Evolutionary conservation across 2,329 filamentous ascomycete species (phyloP), one percentile per base, ranked within the genome.

Genomic region (Calonectria naviculata): DNA sequence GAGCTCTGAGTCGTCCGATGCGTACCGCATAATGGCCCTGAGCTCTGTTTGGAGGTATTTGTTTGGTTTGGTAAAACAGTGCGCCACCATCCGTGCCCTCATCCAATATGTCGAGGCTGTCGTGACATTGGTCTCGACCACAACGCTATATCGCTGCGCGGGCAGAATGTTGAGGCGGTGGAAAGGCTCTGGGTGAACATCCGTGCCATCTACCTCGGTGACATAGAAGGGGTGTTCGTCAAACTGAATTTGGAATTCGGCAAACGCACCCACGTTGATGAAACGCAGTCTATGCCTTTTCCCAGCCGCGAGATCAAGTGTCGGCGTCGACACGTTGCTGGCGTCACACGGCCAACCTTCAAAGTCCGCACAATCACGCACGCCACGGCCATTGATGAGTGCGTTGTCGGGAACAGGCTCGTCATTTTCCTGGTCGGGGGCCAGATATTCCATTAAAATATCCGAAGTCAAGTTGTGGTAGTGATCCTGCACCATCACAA

Each of bases 401-500:
- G 89, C 89, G 2, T 90, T 87, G 26, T 93, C 85, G 0, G 93
- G 92, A 0, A 93, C 88, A 0, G 92, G 92, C 78, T 94, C 92
- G 0, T 91, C 89, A 28, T 87, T 87, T 56, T 87, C 85, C 84
- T 89, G 74, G 84, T 91, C 81, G 0, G 85, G 83, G 2, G 80
- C 86, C 46, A 93, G 86, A 71, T 92, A 91, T 21, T 87, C 83
- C 78, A 87, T 86, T 4, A 91, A 78, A 0, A 91, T 82, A 44
- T 84, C 82, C 0, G 82, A 83, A 1, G 86, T 87, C 12, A 85
- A 80, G 58, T 92, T 89, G 75, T 94, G 92, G 70, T 95, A 94
- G 85, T 93, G 93, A 76, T 95, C 93, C 21, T 91, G 91, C n/a
- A 95, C 82, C 73, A 93, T 92, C 21, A 94, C 78, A 0, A 92